Conservation (phyloP, 2,329 filamentous ascomycete genomes). For the Fusarium miscanthi region DNA sequence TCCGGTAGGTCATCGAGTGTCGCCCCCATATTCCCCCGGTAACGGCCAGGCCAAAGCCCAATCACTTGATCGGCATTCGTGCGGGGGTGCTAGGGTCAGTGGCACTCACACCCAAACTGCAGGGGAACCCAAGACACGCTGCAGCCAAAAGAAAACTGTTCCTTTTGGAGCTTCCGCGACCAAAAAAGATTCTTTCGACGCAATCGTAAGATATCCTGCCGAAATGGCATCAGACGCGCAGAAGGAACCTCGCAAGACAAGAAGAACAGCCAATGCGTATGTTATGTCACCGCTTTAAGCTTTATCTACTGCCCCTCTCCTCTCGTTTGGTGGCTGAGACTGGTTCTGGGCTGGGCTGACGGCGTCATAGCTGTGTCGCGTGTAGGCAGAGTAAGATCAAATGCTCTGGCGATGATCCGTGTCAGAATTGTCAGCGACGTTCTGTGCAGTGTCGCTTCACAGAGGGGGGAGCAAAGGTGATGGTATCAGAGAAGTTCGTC, state of each 20-base stretch:
- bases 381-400: conserved; percentile 52
- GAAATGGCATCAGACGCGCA: conserved; percentile 26
- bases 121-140: conserved; percentile 2
- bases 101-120: conserved; percentile 1
- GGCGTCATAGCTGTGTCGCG: conserved; percentile 42
- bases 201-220: not conserved
- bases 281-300: not conserved
- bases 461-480: conserved; percentile 45
- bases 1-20: not conserved
- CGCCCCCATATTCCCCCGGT: conserved; percentile 20
- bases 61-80: conserved; percentile 12
- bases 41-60: conserved; percentile 19
- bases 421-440: conserved; percentile 48
- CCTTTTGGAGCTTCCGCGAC: conserved; percentile 1
- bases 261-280: conserved; percentile 47
- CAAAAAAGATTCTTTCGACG: not conserved
- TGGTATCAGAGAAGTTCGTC: conserved; percentile 49
- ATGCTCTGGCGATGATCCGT: conserved; percentile 50
- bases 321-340: not conserved
- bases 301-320: not conserved
- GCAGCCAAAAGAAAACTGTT: conserved; percentile 5
- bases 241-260: conserved; percentile 32
- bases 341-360: not conserved
- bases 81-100: conserved; percentile 2
- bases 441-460: conserved; percentile 47